Evolutionary conservation across 169 alveolate species (phyloP).

Genomic region (Cryptosporidium meleagridis): DNA sequence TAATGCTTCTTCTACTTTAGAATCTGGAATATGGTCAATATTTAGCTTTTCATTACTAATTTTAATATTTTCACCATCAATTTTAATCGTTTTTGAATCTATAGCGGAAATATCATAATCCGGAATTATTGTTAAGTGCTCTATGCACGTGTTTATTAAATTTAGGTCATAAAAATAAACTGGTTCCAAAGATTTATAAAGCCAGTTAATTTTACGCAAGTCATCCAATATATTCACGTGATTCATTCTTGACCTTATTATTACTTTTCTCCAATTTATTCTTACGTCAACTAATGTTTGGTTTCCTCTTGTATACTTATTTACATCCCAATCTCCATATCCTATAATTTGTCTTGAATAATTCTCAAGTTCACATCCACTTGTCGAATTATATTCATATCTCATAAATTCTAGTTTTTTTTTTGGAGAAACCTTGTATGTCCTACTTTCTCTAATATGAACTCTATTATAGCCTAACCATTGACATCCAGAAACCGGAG

Average conservation of each 20-base stretch:
- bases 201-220: constrained; percentile 38
- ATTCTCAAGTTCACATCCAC: constrained; percentile 66
- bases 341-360: constrained; percentile 55
- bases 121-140: constrained; percentile 4
- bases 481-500: constrained; percentile 52
- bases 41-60: constrained; percentile 51
- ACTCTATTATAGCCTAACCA: constrained; percentile 52
- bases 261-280: constrained; percentile 46
- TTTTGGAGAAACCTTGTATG: not conserved
- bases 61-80: constrained; percentile 15
- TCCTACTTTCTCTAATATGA: constrained; percentile 57
- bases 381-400: constrained; percentile 63
- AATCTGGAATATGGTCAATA: constrained; percentile 50
- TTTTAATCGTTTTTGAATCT: not conserved
- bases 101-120: constrained; percentile 18
- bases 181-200: constrained; percentile 44
- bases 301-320: not conserved
- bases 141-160: constrained; percentile 58
- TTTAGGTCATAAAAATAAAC: constrained; percentile 41
- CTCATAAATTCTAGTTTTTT: constrained; percentile 49
- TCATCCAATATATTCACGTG: constrained; percentile 40
- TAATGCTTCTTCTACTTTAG: constrained; percentile 54
- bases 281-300: not conserved
- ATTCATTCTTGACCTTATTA: constrained; percentile 33
- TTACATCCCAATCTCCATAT: constrained; percentile 63